Evolutionary conservation across 305 asterid genomes (phyloP).

Genomic region (Petunia hybrid): DNA sequence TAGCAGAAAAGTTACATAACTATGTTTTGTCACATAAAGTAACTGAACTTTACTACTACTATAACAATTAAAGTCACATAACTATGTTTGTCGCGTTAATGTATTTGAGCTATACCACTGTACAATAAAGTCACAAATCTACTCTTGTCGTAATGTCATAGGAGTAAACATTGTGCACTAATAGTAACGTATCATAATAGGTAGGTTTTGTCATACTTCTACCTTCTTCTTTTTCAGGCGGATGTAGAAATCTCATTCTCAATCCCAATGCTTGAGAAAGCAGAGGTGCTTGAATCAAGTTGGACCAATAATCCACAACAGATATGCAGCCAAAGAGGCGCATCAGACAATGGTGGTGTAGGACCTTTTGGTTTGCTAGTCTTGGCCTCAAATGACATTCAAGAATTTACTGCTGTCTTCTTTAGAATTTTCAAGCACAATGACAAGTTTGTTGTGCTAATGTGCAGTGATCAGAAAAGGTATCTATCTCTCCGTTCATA

Average conservation of each 20-base stretch:
- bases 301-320: conserved; percentile 47
- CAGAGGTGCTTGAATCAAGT: conserved; percentile 43
- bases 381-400: conserved; percentile 60
- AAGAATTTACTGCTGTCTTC: conserved; percentile 65
- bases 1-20: too few relatives aligned
- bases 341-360: conserved; percentile 46
- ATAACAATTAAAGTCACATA: too few relatives aligned
- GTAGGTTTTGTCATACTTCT: too few relatives aligned
- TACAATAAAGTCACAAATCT: too few relatives aligned
- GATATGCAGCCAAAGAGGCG: conserved; percentile 55
- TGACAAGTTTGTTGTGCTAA: conserved; percentile 54
- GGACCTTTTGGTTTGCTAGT: conserved; percentile 81
- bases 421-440: conserved; percentile 50
- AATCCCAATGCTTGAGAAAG: conserved; percentile 44
- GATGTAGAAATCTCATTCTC: conserved; percentile 60
- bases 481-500: background rate
- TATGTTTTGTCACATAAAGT: too few relatives aligned
- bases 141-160: too few relatives aligned
- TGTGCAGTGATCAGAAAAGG: conserved; percentile 85
- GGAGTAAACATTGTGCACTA: too few relatives aligned
- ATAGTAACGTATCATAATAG: too few relatives aligned
- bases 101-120: too few relatives aligned
- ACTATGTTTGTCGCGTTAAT: too few relatives aligned
- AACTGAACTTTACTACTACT: too few relatives aligned
- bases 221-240: conserved; percentile 43